Base-by-base conservation (phyloP, 2,329 filamentous ascomycete genomes). In the Alternaria rosae region DNA sequence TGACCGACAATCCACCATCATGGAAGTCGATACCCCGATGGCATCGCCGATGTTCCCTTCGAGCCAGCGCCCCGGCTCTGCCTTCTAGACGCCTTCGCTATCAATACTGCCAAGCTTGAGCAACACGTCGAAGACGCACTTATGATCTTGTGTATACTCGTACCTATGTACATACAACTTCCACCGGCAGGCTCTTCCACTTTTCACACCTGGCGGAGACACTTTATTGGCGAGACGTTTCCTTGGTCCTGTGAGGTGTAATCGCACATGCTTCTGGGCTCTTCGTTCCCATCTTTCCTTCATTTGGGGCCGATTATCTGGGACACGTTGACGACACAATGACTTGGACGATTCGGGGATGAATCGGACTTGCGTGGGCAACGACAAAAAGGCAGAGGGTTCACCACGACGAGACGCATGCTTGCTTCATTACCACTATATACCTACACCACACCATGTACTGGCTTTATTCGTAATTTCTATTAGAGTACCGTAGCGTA, bases 1-100 rank as follows among this genome's bases (percentile, higher is more conserved):
- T 4, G 68, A 71, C 15, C 61, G 70, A 8, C 68, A 74, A 28
- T 67, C 69, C 4, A 75, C 75, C 0, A 78, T 76, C 57, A 59
- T 69, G 1, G 75, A 78, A 42, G 71, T 72, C 5, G 73, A 74
- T 4, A 69, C 71, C 12, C 74, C 74, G 4, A 30, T 73, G 26
- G 56, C 74, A 7, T 74, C 69, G 23, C 73, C 75, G 8, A 59
- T 61, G 43, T 69, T 70, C 3, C 57, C 52, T 23, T 62, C 65
- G 30, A 35, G 59, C n/a, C 62, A 70, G 13, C 43, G 56, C 13
- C 67, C 70, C 26, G 74, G 72, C 10, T 62, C 65, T 35, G 73
- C 72, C 2, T 59, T 69, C 17, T 74, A 57, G 68, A 62, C 42
- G 9, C 10, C 13, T 50, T 60, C 44, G 35, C 23, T 9, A 20